Base-by-base conservation (phyloP, 345 rosid species). In the Cardamine chenopodiifolia region DNA sequence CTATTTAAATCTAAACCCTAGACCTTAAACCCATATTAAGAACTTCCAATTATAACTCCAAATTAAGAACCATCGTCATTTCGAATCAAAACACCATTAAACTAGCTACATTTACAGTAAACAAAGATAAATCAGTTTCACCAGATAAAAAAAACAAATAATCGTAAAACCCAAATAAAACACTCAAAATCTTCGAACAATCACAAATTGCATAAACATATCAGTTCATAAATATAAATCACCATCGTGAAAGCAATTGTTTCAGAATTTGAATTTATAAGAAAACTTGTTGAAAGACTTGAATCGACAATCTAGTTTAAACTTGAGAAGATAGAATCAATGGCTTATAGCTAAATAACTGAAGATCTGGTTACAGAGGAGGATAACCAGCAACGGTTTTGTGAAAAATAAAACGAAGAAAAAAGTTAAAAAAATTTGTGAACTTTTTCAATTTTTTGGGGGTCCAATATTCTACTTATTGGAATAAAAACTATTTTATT, bases 331-430 rank as follows among this genome's bases (percentile, higher is more conserved):
- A 68, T 10, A 76, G 72, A 54, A 82, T 58, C 82, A 76, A 85
- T 22, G 83, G 78, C 39, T 62, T 81, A 55, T 72, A 79, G 78
- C 63, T 78, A 53, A 65, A 79, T 26, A 85, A 50, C 68, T 73
- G 88, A 71, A 73, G 31, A 50, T n/a, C n/a, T n/a, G n/a, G n/a
- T n/a, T n/a, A n/a, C n/a, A n/a, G n/a, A n/a, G n/a, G n/a, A n/a
- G n/a, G n/a, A n/a, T n/a, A n/a, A n/a, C n/a, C n/a, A n/a, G n/a
- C n/a, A n/a, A n/a, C n/a, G n/a, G n/a, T n/a, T n/a, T n/a, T n/a
- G n/a, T n/a, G n/a, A n/a, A n/a, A n/a, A n/a, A n/a, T n/a, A n/a
- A n/a, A n/a, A n/a, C n/a, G n/a, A n/a, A n/a, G n/a, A n/a, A n/a
- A n/a, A n/a, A n/a, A n/a, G n/a, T n/a, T n/a, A n/a, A n/a, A n/a